phyloP scores from a whole-genome alignment of 1,284 basidiomycete genomes.

The Phaffia rhodozyma region DNA sequence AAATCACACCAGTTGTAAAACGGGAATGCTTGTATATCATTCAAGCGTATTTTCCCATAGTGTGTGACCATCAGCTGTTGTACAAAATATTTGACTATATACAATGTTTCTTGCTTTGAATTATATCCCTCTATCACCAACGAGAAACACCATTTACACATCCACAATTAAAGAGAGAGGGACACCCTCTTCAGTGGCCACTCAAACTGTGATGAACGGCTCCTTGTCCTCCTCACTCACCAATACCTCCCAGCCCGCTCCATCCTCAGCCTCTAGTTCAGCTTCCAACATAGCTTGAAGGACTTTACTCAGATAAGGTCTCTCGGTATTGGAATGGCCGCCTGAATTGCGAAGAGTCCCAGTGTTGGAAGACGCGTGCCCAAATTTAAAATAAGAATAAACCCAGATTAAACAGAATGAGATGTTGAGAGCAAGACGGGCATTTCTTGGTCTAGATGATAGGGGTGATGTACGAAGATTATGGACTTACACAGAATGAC shows the following conservation, averaged over 20 bases:
- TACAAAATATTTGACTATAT: no score
- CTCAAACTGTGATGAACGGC: slow-evolving; percentile 27
- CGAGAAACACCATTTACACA: no score
- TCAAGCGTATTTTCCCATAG: no score
- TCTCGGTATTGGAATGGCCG: slow-evolving; percentile 78
- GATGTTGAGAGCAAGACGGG: background rate
- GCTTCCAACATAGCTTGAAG: slow-evolving; percentile 50
- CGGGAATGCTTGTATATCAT: no score
- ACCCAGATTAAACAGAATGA: slow-evolving; percentile 1
- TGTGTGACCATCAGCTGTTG: no score
- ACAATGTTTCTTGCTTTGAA: no score
- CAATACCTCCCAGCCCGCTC: slow-evolving; percentile 28
- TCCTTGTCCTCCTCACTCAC: slow-evolving; percentile 31
- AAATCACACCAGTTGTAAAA: no score
- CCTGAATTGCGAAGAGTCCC: slow-evolving; percentile 33
- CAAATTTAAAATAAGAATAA: slow-evolving; percentile 11
- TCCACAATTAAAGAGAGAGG: no score
- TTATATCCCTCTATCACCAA: no score
- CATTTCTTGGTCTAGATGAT: no score
- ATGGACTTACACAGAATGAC: slow-evolving; percentile 60
- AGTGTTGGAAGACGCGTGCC: background rate
- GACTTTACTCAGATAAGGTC: slow-evolving; percentile 58
- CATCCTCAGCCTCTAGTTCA: slow-evolving; percentile 40
- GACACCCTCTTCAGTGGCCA: no score
- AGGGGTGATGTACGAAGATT: slow-evolving; percentile 19